phyloP scores from a whole-genome alignment of 495 filamentous ascomycete species.

The Letharia columbiana region DNA sequence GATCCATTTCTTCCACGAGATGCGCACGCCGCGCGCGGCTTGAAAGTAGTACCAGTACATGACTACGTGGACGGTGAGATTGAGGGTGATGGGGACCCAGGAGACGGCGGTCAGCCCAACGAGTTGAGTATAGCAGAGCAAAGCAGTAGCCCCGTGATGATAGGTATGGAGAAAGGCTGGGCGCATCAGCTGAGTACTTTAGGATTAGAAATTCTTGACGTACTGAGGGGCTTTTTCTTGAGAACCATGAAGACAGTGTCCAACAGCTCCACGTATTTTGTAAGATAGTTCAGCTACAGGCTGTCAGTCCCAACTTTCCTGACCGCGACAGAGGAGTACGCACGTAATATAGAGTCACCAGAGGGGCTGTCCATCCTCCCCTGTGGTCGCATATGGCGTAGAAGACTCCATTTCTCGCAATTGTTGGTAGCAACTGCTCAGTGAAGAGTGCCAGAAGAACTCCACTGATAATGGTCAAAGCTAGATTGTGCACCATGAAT shows the following conservation, averaged over 20 bases:
- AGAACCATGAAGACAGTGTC: constrained; percentile 65
- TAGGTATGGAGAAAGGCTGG: constrained; percentile 69
- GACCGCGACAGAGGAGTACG: constrained; percentile 25
- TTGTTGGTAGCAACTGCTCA: constrained; percentile 55
- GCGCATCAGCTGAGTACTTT: constrained; percentile 1
- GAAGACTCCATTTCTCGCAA: constrained; percentile 52
- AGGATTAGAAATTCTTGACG: not conserved
- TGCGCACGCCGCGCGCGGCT: constrained; percentile 48
- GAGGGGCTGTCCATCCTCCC: constrained; percentile 59
- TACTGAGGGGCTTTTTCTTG: constrained; percentile 67
- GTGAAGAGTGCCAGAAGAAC: constrained; percentile 53
- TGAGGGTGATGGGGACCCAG: constrained; percentile 61
- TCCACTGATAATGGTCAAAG: constrained; percentile 53
- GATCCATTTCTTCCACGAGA: constrained; percentile 56
- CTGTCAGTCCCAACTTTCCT: not conserved
- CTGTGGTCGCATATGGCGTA: constrained; percentile 54
- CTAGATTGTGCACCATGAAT: constrained; percentile 65
- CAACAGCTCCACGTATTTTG: constrained; percentile 61
- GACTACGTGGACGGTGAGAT: constrained; percentile 62
- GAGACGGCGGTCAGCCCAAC: constrained; percentile 59
- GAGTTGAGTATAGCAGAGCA: constrained; percentile 65
- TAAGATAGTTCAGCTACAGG: constrained; percentile 59
- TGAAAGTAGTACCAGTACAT: constrained; percentile 62
- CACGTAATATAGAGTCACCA: constrained; percentile 63
- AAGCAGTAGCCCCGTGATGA: constrained; percentile 63